A percentile compares a stretch with the other conserved stretches of the same genome.
Conservation (phyloP, 495 filamentous ascomycete genomes). For the Neurospora sp. region DNA sequence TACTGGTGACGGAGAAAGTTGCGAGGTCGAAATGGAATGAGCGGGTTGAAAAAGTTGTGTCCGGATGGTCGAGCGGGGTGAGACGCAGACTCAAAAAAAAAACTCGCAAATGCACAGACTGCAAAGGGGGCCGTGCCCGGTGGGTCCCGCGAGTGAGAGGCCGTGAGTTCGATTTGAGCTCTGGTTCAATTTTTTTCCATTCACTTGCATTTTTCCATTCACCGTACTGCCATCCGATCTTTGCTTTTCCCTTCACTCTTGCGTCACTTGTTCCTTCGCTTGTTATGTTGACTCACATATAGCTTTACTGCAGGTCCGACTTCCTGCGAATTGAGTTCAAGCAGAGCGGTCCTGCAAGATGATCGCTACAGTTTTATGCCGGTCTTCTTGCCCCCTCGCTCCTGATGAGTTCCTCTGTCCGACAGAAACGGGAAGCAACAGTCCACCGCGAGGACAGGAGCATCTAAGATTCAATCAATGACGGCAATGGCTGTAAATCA, state of each 20-base stretch:
- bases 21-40: not conserved
- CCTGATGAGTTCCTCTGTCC: not conserved
- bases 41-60: conserved; percentile 6
- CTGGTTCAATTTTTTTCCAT: not conserved
- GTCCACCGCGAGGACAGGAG: not conserved
- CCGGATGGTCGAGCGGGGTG: conserved; percentile 20
- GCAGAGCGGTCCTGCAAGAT: too few relatives aligned
- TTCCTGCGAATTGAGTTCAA: not conserved
- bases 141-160: not conserved
- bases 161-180: not conserved
- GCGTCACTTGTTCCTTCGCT: not conserved
- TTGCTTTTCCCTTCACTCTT: not conserved
- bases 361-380: not conserved
- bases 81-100: not conserved
- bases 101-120: not conserved
- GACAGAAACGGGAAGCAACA: not conserved
- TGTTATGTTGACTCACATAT: not conserved
- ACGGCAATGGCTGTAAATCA: not conserved
- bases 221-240: not conserved
- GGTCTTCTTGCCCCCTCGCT: not conserved
- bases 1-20: conserved; percentile 18
- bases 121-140: not conserved
- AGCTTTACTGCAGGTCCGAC: not conserved
- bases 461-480: not conserved
- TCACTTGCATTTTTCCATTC: not conserved